Base-by-base conservation (phyloP, 78 protist genomes). In the Dictyostelium brefeldianum region DNA sequence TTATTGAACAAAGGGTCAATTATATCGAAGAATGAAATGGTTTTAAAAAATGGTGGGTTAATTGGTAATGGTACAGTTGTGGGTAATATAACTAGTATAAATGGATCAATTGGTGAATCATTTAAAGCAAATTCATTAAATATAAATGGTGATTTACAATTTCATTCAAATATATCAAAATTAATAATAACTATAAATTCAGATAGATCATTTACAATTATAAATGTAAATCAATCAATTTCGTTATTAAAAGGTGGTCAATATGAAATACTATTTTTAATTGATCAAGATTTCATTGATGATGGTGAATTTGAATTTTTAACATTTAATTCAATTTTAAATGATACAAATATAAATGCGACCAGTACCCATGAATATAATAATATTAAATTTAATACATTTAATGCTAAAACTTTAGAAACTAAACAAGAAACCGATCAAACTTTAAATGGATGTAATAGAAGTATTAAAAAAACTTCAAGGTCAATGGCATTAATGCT, bases 121-220 rank as follows among this genome's bases (percentile, higher is more conserved):
- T 67, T 12, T 31, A 3, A 31, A 67, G 22, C 47, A 4, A 67
- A 67, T 31, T 22, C 27, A 31, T 17, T 67, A 15, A 8, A 15
- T 15, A 67, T 67, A 5, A 29, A 67, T 67, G 75, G 75, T 67
- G 48, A 67, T 67, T 67, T 67, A 67, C 75, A 67, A 29, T 67
- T 67, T 67, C 9, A 36, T 27, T 31, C 50, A 1, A 18, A 29
- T 4, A 31, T 15, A 29, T 67, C 75, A 27, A 67, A 31, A n/a
- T 14, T 67, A 29, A 17, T 67, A 0, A 29, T 67, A 12, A 67
- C 43, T 4, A 67, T 67, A 15, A 43, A 31, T 31, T 15, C 27
- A 12, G 46, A 67, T 31, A 15, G 31, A 67, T 31, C 75, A 31
- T 67, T 15, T 17, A 31, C 75, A 31, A 67, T 15, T 12, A 67